These are phyloP conservation scores for Cerrena zonata DNA, from an alignment of 1,284 basidiomycete genomes.

Conservation along the genomic window DNA sequence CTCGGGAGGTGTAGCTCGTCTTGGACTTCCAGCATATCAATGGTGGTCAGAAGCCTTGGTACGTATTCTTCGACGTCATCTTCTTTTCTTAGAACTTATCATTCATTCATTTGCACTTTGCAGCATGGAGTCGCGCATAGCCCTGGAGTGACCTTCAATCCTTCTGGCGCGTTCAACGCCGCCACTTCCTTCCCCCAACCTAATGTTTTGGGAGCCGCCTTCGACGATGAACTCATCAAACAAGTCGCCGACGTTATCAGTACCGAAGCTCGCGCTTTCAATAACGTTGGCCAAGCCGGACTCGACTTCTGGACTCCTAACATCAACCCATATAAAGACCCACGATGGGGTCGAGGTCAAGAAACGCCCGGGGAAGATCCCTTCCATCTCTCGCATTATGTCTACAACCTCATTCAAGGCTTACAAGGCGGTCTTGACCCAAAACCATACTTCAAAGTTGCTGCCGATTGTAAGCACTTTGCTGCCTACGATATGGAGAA, in stretches of 20 bases:
- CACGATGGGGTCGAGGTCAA: slow-evolving; percentile 56
- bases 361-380: slow-evolving; percentile 59
- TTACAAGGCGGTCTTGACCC: slow-evolving; percentile 54
- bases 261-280: slow-evolving; percentile 53
- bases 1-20: slow-evolving; percentile 44
- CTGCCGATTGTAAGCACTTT: slow-evolving; percentile 54
- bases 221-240: slow-evolving; percentile 47
- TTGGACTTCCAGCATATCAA: slow-evolving; percentile 46
- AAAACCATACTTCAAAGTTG: slow-evolving; percentile 42
- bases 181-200: slow-evolving; percentile 51
- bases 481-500: slow-evolving; percentile 53
- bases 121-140: slow-evolving; percentile 50
- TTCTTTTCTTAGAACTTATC: background rate
- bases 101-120: background rate
- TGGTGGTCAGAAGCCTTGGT: slow-evolving; percentile 53
- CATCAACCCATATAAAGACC: slow-evolving; percentile 58
- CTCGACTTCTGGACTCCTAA: slow-evolving; percentile 55
- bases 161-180: slow-evolving; percentile 44
- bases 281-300: slow-evolving; percentile 44
- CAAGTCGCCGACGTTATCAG: slow-evolving; percentile 43
- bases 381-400: slow-evolving; percentile 47
- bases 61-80: background rate
- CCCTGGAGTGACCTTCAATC: slow-evolving; percentile 46
- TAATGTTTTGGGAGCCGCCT: slow-evolving; percentile 31
- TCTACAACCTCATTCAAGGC: slow-evolving; percentile 46